These are phyloP conservation scores for Ilex asprella DNA, from an alignment of 257 asterid species.

Conservation along the genomic window DNA sequence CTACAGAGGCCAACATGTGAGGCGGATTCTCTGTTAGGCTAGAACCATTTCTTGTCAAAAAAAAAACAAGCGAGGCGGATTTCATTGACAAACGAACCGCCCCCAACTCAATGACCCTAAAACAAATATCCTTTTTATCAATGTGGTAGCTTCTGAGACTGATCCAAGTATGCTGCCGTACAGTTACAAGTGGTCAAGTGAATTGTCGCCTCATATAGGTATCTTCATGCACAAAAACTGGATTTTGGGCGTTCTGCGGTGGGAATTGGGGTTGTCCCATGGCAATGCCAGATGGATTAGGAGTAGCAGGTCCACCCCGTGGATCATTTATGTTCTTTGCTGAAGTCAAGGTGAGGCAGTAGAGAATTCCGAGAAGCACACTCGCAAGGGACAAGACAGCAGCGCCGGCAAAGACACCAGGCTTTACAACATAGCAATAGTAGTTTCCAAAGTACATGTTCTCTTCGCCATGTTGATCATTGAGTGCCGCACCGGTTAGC, in stretches of 20 bases:
- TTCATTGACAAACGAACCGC: no score
- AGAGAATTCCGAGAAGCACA: slow-evolving; percentile 58
- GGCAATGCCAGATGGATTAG: slow-evolving; percentile 58
- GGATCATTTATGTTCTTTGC: slow-evolving; percentile 32
- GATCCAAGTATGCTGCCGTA: no score
- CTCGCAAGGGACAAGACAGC: slow-evolving; percentile 63
- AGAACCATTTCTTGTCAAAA: no score
- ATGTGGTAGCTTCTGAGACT: no score
- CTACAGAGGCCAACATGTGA: no score
- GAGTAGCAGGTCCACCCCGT: slow-evolving; percentile 37
- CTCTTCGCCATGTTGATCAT: slow-evolving; percentile 78
- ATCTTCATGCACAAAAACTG: slow-evolving; percentile 87
- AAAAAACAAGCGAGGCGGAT: no score
- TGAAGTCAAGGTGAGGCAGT: slow-evolving; percentile 43
- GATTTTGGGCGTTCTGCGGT: slow-evolving; percentile 35
- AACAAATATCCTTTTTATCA: no score
- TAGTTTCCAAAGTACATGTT: slow-evolving; percentile 55
- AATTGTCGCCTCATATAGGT: slow-evolving; percentile 77
- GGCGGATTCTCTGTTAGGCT: no score
- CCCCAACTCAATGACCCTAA: no score
- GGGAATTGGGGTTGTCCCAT: slow-evolving; percentile 88
- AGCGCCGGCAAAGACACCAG: slow-evolving; percentile 91
- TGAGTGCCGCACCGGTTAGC: slow-evolving; percentile 90
- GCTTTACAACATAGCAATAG: slow-evolving; percentile 72
- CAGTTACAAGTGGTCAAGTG: slow-evolving; percentile 17